Percentiles rank a stretch among this genome's conserved stretches.
Conservation (phyloP, 129 eudicot species). For the Scalesia atractyloides region DNA sequence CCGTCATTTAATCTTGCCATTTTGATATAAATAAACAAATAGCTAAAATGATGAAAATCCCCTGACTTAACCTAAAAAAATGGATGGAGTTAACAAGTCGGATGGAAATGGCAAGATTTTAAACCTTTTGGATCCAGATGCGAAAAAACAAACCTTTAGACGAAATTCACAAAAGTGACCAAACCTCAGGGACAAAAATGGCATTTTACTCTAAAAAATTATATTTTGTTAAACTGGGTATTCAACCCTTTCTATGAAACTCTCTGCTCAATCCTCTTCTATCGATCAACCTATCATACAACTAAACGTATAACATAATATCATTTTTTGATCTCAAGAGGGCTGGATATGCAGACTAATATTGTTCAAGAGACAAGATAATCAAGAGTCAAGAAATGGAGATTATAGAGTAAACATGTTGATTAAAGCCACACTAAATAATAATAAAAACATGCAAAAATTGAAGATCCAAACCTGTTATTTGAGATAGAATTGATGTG, state of each 20-base stretch:
- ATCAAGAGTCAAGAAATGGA: neutral
- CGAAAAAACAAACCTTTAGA: too few relatives aligned
- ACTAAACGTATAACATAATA: neutral
- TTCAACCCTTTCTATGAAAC: neutral
- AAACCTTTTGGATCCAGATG: too few relatives aligned
- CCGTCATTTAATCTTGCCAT: too few relatives aligned
- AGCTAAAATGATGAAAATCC: too few relatives aligned
- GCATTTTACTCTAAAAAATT: neutral
- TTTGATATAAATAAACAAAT: too few relatives aligned
- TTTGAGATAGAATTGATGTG: constrained; percentile 94
- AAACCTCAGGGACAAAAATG: too few relatives aligned
- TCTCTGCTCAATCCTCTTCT: neutral
- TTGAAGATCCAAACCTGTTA: constrained; percentile 60
- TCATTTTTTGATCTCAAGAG: constrained; percentile 2
- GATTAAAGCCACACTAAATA: neutral
- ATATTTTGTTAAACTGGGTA: neutral
- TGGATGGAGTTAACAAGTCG: too few relatives aligned
- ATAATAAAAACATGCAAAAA: constrained; percentile 6
- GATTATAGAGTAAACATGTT: neutral
- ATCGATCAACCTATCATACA: neutral
- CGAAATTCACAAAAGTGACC: too few relatives aligned
- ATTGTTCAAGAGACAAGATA: constrained; percentile 8
- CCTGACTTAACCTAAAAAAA: too few relatives aligned
- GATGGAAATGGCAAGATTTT: too few relatives aligned
- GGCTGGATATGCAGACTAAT: constrained; percentile 11